Percentiles rank a stretch among this genome's conserved stretches.
Conservation (phyloP, 345 rosid genomes). For the Eucalyptus cladocalyx region DNA sequence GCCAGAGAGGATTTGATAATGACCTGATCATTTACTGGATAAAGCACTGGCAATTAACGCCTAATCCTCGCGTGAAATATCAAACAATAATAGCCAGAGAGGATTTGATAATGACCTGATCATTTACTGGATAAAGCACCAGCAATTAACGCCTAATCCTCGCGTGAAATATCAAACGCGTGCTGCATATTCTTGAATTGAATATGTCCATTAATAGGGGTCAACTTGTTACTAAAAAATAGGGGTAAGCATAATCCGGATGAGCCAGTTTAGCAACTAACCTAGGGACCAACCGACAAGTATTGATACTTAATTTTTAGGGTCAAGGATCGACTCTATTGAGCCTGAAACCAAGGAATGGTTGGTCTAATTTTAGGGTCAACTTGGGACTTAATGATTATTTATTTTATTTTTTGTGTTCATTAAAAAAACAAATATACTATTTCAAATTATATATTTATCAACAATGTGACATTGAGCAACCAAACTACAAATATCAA, state of each 20-base stretch:
- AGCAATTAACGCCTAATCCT: not conserved
- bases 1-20: not conserved
- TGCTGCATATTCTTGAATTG: not conserved
- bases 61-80: not conserved
- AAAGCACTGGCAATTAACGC: not conserved
- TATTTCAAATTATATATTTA: too few species aligned
- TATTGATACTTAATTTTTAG: too few species aligned
- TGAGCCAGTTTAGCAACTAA: too few species aligned
- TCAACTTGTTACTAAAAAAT: not conserved
- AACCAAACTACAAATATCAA: too few species aligned
- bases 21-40: not conserved
- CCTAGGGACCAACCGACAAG: rapidly evolving
- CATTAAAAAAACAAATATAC: too few species aligned
- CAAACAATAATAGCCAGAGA: not conserved
- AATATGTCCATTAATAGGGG: not conserved
- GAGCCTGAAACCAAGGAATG: too few species aligned
- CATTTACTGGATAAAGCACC: not conserved
- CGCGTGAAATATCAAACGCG: not conserved
- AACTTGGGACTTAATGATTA: too few species aligned
- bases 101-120: not conserved
- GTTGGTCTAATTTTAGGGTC: too few species aligned
- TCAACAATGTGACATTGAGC: too few species aligned
- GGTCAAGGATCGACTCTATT: too few species aligned
- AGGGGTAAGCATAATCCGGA: too few species aligned
- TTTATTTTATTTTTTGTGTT: too few species aligned